Evolutionary conservation across 2,329 filamentous ascomycete species (phyloP), one percentile per base, ranked within the genome.

Genomic region (Rhynchosporium graminicola): DNA sequence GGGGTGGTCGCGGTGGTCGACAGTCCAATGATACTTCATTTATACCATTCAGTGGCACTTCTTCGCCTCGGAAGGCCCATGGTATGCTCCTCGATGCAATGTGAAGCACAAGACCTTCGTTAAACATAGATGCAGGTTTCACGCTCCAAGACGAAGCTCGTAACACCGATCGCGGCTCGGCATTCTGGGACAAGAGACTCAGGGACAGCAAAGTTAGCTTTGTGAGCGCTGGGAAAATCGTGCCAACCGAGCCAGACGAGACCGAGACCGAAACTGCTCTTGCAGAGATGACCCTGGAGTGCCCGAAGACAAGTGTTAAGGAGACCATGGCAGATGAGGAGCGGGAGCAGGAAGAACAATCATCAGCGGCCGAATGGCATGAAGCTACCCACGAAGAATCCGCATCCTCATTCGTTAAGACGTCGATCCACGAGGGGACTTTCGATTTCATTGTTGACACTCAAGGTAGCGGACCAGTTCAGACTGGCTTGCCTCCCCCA

Each of bases 191-290:
- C 64, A 74, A 76, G 56, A 80, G 80, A 66, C 77, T 89, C 56
- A 80, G 87, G 63, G 76, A 87, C 68, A 78, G 80, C 59, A 76
- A 77, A 29, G 79, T 89, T 57, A 73, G 75, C 1, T 90, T 90
- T 70, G 80, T 89, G 63, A 86, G 83, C 71, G 85, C 84, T 40
- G 84, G 84, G 28, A 75, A 74, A 46, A 73, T 80, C 59, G 73
- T 79, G 42, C 74, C 77, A 45, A 57, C 65, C 28, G 38, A 66
- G n/a, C 55, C 63, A 20, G 63, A 69, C 20, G 65, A 69, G 28
- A 65, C 68, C 2, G 74, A 77, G 28, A 65, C 68, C 2, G 74
- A 77, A 57, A 55, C 65, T 57, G 69, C 70, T 51, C 56, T 74
- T 36, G 72, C 69, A 55, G 65, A 65, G 38, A 67, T 65, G 66